phyloP scores from a whole-genome alignment of 352 stramenopile species.

The Globisporangium alternatum region DNA sequence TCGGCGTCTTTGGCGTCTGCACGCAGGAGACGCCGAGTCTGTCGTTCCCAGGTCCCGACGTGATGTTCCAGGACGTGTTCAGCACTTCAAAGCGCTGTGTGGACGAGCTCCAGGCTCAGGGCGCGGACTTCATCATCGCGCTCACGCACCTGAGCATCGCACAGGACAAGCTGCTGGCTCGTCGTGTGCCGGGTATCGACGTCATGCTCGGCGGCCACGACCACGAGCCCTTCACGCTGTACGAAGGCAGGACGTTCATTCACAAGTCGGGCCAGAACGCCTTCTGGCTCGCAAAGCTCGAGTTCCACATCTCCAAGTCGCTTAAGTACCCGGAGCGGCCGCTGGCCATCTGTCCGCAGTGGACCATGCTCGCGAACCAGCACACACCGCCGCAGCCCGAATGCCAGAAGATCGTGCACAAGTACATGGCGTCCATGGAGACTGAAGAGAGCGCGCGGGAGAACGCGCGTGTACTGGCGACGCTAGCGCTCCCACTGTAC shows the following conservation, averaged over 20 bases:
- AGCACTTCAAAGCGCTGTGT: conserved; percentile 12
- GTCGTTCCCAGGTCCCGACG: conserved; percentile 9
- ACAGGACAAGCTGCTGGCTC: conserved; percentile 68
- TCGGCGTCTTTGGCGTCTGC: conserved; percentile 73
- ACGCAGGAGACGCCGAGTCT: conserved; percentile 57
- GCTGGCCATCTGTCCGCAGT: conserved; percentile 56
- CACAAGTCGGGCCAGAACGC: conserved; percentile 90
- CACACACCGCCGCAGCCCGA: conserved; percentile 43
- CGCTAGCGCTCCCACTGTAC: conserved; percentile 45
- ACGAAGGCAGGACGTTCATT: conserved; percentile 79
- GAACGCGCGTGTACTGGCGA: conserved; percentile 50
- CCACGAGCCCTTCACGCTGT: conserved; percentile 87
- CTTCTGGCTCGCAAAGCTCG: conserved; percentile 80
- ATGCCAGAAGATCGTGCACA: conserved; percentile 69
- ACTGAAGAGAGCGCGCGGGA: conserved; percentile 46
- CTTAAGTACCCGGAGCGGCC: conserved; percentile 35
- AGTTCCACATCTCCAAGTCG: conserved; percentile 63
- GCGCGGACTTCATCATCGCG: conserved; percentile 81
- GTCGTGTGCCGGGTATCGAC: conserved; percentile 66
- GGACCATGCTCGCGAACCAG: conserved; percentile 81
- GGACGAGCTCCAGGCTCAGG: conserved; percentile 46
- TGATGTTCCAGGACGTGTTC: conserved; percentile 14
- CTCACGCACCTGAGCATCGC: conserved; percentile 82
- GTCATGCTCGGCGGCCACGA: conserved; percentile 91
- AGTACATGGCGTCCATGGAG: conserved; percentile 64